Percentiles rank a stretch among this genome's conserved stretches.
These are phyloP conservation scores for Emericellopsis cladophorae DNA, from an alignment of 2,329 filamentous ascomycete species.

Conservation along the genomic window DNA sequence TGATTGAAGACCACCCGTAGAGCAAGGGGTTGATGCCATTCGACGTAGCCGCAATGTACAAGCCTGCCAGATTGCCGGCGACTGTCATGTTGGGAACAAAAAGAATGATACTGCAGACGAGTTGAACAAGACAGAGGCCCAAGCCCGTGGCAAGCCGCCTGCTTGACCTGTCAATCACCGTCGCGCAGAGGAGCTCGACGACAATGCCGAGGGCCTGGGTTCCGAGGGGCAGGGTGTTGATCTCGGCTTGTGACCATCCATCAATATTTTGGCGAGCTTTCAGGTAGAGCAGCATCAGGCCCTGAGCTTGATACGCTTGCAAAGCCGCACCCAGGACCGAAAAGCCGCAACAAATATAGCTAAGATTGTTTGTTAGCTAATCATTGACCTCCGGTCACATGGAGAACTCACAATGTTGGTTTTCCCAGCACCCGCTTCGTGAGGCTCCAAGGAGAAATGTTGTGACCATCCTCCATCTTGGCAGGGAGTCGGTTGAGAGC, in stretches of 20 bases:
- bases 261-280: slow-evolving; percentile 6
- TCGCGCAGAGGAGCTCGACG: slow-evolving; percentile 9
- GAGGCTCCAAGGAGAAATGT: slow-evolving; percentile 15
- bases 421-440: slow-evolving; percentile 12
- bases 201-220: slow-evolving; percentile 12
- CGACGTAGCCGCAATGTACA: slow-evolving; percentile 10
- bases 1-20: slow-evolving; percentile 13
- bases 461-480: slow-evolving; percentile 18
- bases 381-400: not conserved
- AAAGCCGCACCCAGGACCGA: slow-evolving; percentile 11
- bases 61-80: slow-evolving; percentile 8
- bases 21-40: slow-evolving; percentile 13
- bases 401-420: slow-evolving; percentile 12
- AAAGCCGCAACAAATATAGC: slow-evolving; percentile 24
- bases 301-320: slow-evolving; percentile 9
- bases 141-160: slow-evolving; percentile 7
- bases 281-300: slow-evolving; percentile 11
- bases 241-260: slow-evolving; percentile 8
- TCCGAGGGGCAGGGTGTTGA: slow-evolving; percentile 13
- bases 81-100: slow-evolving; percentile 8
- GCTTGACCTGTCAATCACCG: slow-evolving; percentile 9
- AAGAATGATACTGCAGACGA: slow-evolving; percentile 8
- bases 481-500: slow-evolving; percentile 15
- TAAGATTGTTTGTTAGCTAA: not conserved
- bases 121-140: slow-evolving; percentile 6